Evolutionary conservation across 352 stramenopile species (phyloP).

Genomic region (Phytopythium kandeliae): DNA sequence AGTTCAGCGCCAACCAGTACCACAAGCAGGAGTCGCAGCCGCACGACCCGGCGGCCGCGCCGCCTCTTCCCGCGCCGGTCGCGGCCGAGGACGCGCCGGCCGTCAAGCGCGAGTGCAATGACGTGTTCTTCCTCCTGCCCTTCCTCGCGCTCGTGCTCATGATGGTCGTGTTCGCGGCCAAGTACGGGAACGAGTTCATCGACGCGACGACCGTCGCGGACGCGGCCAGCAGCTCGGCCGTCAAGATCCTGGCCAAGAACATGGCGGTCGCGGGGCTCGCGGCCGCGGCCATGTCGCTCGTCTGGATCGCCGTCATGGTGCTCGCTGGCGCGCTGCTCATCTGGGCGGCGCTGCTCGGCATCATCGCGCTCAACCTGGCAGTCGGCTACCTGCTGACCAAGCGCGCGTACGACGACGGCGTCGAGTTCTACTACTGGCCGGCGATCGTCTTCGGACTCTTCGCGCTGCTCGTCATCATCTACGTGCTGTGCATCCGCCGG

Average conservation of each 20-base stretch:
- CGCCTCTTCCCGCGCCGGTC: conserved; percentile 5
- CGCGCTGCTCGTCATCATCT: conserved; percentile 35
- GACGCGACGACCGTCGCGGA: conserved; percentile 39
- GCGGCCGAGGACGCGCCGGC: conserved; percentile 5
- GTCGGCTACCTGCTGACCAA: conserved; percentile 28
- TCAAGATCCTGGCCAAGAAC: conserved; percentile 55
- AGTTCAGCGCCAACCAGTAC: conserved; percentile 16
- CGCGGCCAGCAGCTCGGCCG: conserved; percentile 29
- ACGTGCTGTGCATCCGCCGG: conserved; percentile 51
- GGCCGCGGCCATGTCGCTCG: conserved; percentile 52
- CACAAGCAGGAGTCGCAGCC: conserved; percentile 7
- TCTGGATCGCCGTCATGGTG: conserved; percentile 54
- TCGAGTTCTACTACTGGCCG: conserved; percentile 46
- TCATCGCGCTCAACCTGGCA: conserved; percentile 34
- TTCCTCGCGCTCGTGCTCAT: conserved; percentile 51
- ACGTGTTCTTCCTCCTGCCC: conserved; percentile 67
- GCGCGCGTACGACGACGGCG: conserved; percentile 32
- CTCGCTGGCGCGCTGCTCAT: conserved; percentile 59
- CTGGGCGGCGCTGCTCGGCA: conserved; percentile 36
- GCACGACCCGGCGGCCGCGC: neutral
- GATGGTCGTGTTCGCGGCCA: conserved; percentile 40
- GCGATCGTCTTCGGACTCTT: conserved; percentile 34
- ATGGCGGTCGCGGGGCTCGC: conserved; percentile 43
- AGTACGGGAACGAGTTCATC: conserved; percentile 63
- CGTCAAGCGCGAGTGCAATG: conserved; percentile 55